Evolutionary conservation across 257 asterid species (phyloP), one percentile per base, ranked within the genome.

Genomic region (Gynochthodes officinalis): DNA sequence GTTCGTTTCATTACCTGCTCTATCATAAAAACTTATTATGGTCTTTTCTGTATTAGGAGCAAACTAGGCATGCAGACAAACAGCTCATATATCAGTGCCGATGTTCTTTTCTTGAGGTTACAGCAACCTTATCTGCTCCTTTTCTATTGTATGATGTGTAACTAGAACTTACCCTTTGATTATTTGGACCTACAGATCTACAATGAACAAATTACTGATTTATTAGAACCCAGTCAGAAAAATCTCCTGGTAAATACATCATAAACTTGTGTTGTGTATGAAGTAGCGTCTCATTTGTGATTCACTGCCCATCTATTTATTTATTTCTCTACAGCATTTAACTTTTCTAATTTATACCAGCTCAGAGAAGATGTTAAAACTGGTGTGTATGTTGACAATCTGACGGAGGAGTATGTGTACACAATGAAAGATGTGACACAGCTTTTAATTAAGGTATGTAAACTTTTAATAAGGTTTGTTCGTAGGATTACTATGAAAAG

Each of bases 171-270:
- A 64, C 59, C 75, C 58, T 63, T 53, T 75, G 8, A 57, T 50
- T 58, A 25, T 75, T 76, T 76, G 42, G 75, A 74, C 68, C 46
- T 50, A 61, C 95, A 95, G 99, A 95, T 95, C 73, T 95, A 95
- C 84, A 95, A 95, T 84, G 99, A 95, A 70, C 99, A 95, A 87
- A 92, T 95, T 70, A 92, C 99, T 76, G 99, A 95, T 87, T 77
- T 95, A 67, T 81, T 95, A 90, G 98, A 95, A 72, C 97, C 99
- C 75, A 87, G 84, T 78, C 99, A 92, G 69, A 88, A 87, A 83
- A 90, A 86, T 81, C 99, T 95, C 75, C 98, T 87, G 99, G 99
- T 95, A 79, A 78, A 59, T 49, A n/a, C 61, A 44, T 39, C 14
- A 18, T 28, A 52, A 21, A 62, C 40, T 52, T 64, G 5, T 73